These are phyloP conservation scores for Lasiodiplodia citricola DNA, from an alignment of 2,329 filamentous ascomycete species.

Conservation along the genomic window DNA sequence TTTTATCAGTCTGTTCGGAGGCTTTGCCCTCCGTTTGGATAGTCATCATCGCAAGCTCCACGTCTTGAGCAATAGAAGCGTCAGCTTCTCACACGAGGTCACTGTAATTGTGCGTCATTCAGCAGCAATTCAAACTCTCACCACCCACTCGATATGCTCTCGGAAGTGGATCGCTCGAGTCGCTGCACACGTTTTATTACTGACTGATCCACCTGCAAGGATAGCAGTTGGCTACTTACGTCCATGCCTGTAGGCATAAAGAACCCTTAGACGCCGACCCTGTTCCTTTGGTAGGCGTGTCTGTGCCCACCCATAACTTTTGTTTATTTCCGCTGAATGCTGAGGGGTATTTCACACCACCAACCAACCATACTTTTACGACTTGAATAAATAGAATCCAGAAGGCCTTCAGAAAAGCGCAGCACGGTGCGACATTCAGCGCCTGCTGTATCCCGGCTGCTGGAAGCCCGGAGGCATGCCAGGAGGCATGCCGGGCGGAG, in stretches of 20 bases:
- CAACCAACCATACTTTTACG: neutral
- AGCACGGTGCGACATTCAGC: neutral
- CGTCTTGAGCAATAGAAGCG: neutral
- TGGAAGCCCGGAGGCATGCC: constrained; percentile 29
- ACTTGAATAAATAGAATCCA: constrained; percentile 1
- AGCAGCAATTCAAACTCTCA: constrained; percentile 1
- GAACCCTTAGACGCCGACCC: neutral
- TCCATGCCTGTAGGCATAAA: constrained; percentile 7
- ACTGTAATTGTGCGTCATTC: constrained; percentile 6
- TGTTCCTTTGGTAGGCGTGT: neutral
- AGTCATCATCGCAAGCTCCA: neutral
- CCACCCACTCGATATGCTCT: neutral
- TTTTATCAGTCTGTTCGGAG: neutral
- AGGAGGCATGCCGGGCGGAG: constrained; percentile 20
- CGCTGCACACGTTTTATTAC: constrained; percentile 17
- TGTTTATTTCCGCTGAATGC: constrained; percentile 15
- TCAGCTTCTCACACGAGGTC: neutral
- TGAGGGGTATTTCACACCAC: constrained; percentile 16
- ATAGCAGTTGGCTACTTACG: constrained; percentile 23
- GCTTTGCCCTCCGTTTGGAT: neutral
- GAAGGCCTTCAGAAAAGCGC: neutral
- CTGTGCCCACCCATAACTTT: constrained; percentile 9
- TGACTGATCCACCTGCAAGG: neutral
- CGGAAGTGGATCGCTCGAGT: neutral
- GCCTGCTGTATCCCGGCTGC: constrained; percentile 26